Evolutionary conservation across 441 rosid species (phyloP), one percentile per base, ranked within the genome.

Genomic region (Rhodomyrtus psidioides): DNA sequence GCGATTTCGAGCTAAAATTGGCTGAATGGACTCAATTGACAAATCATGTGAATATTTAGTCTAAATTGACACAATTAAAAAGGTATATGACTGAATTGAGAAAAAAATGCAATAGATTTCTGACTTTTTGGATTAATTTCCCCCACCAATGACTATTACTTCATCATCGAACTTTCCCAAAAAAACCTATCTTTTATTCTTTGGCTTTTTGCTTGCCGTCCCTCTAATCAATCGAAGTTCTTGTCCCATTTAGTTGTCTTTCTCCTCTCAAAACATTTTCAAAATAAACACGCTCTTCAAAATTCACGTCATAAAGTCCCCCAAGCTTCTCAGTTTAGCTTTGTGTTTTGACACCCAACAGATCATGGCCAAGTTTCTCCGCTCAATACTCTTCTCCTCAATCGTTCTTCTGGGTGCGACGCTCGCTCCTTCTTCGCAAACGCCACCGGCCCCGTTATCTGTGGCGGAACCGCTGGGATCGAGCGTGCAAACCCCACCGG

Each of bases 1-100:
- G 1, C 17, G 4, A 2, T 7, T 17, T 2, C 4, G 1, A 1
- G 1, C 0, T 8, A 54, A 17, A 54, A 17, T 54, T 54, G 9
- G 0, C 0, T 1, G 7, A 1, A 54, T 54, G 3, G 7, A 53
- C 21, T 53, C 23, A 17, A 53, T 53, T 53, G 21, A 7, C 1
- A 54, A 17, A 7, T 17, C 7, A 4, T 17, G 23, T 17, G 23
- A 54, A 54, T 2, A 9, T 54, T 54, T 54, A 7, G 1, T 7
- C 1, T 54, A 9, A 54, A 54, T 54, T 54, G 4, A 0, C 9
- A 54, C 15, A 54, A 54, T 7, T 54, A 6, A 54, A 54, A 54
- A 17, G 4, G 2, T 54, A 17, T 17, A 54, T 54, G 23, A 17
- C 1, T 54, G 9, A 54, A 54, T 54, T 17, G 24, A 7, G 4